phyloP scores from a whole-genome alignment of 2,329 filamentous ascomycete species.

The Verticillium albo-atrum region DNA sequence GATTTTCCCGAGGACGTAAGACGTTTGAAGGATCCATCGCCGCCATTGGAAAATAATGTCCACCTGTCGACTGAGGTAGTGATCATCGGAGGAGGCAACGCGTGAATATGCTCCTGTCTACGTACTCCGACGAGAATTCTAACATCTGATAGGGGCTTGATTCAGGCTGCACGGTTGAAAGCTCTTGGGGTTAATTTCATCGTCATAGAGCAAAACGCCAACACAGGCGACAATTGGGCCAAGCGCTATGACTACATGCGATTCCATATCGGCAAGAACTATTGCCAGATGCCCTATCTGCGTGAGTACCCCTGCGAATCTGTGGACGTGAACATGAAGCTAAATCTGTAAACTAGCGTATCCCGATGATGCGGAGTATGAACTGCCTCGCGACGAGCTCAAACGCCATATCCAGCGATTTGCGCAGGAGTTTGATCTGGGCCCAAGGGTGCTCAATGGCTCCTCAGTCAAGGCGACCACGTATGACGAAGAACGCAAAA shows the following conservation, averaged over 20 bases:
- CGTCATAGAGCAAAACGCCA: constrained; percentile 27
- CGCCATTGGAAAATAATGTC: neutral
- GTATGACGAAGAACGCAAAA: constrained; percentile 14
- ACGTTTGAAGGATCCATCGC: constrained; percentile 8
- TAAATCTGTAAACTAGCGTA: constrained; percentile 6
- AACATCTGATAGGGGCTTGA: constrained; percentile 13
- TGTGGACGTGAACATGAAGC: neutral
- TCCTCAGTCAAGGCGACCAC: constrained; percentile 18
- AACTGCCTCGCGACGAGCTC: constrained; percentile 18
- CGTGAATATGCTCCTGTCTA: constrained; percentile 7
- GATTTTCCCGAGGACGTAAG: constrained; percentile 21
- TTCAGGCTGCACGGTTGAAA: constrained; percentile 31
- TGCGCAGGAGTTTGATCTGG: constrained; percentile 21
- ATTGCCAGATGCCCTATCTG: constrained; percentile 29
- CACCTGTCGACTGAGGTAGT: constrained; percentile 26
- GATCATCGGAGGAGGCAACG: constrained; percentile 27
- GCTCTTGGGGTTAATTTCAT: constrained; percentile 27
- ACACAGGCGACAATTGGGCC: constrained; percentile 33
- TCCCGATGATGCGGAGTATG: constrained; percentile 8
- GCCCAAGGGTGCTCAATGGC: constrained; percentile 16
- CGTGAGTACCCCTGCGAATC: neutral
- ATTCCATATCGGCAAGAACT: constrained; percentile 33
- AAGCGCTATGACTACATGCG: constrained; percentile 29
- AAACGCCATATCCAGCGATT: constrained; percentile 19
- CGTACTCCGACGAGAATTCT: neutral